phyloP scores from a whole-genome alignment of 164 flowering plant genomes.

The Magnolia kwangsiensis region DNA sequence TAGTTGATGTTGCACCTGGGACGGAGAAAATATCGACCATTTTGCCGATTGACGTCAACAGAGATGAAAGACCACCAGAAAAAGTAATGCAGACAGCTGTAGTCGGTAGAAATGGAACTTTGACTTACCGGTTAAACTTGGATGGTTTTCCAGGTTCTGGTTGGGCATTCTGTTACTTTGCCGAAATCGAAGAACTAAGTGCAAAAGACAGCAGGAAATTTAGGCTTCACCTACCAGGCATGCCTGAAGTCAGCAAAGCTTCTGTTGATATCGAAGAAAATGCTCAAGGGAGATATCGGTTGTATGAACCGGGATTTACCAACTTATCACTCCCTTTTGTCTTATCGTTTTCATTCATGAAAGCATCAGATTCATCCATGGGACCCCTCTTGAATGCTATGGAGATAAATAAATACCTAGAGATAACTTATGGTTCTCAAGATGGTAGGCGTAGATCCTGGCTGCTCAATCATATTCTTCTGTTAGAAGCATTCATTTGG shows the following conservation, averaged over 20 bases:
- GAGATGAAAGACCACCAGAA: slow-evolving; percentile 71
- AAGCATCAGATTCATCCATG: slow-evolving; percentile 71
- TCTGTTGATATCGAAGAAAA: slow-evolving; percentile 87
- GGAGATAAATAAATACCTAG: slow-evolving; percentile 84
- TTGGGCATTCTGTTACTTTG: slow-evolving; percentile 91
- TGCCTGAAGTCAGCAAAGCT: slow-evolving; percentile 65
- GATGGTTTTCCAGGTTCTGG: slow-evolving; percentile 94
- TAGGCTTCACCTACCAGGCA: slow-evolving; percentile 65
- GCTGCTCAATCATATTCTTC: slow-evolving; percentile 8
- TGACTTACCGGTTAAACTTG: slow-evolving; percentile 86
- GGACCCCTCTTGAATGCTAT: slow-evolving; percentile 95
- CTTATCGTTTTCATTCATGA: slow-evolving; percentile 60
- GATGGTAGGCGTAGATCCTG: slow-evolving; percentile 58
- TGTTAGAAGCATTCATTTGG: neutral
- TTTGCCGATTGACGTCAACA: slow-evolving; percentile 50
- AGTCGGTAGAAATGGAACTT: slow-evolving; percentile 78
- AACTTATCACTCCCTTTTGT: slow-evolving; percentile 88
- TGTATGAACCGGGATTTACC: slow-evolving; percentile 83
- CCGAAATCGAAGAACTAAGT: slow-evolving; percentile 87
- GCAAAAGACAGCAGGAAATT: slow-evolving; percentile 67
- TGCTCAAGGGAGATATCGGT: slow-evolving; percentile 80
- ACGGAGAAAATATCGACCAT: slow-evolving; percentile 73
- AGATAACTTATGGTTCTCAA: slow-evolving; percentile 62
- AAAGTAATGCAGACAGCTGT: slow-evolving; percentile 99
- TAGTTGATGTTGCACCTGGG: slow-evolving; percentile 93